Evolutionary conservation across 139 green algal genomes (phyloP).

Genomic region (Spirogloea muscicola): DNA sequence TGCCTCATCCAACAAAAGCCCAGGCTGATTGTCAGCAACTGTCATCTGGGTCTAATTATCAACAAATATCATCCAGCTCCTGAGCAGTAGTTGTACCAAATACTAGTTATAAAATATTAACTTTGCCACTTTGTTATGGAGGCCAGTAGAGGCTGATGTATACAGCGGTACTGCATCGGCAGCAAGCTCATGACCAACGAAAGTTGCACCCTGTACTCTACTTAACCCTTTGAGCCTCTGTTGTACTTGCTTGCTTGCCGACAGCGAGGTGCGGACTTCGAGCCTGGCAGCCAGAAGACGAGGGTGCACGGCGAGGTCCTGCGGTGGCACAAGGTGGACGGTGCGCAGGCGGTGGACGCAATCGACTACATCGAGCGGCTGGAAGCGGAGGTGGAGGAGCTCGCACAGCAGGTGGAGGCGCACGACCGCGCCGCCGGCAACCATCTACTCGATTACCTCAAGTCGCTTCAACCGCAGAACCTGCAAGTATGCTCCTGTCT

Average conservation of each 20-base stretch:
- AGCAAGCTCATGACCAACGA: background rate
- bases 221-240: background rate
- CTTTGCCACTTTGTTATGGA: too few relatives aligned
- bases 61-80: too few relatives aligned
- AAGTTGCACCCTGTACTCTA: background rate
- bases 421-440: conserved; percentile 13
- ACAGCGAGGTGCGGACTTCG: conserved; percentile 50
- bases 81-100: too few relatives aligned
- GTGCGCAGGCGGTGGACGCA: conserved; percentile 60
- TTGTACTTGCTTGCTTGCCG: background rate
- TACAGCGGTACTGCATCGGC: background rate
- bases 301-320: conserved; percentile 73
- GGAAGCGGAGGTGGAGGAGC: conserved; percentile 52
- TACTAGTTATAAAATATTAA: too few relatives aligned
- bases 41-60: too few relatives aligned
- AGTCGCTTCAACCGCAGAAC: conserved; percentile 55
- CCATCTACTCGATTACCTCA: conserved; percentile 69
- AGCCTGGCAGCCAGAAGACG: conserved; percentile 60
- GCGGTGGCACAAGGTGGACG: conserved; percentile 69
- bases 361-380: conserved; percentile 76
- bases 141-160: too few relatives aligned
- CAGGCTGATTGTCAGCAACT: too few relatives aligned
- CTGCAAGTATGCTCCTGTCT: conserved; percentile 45
- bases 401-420: conserved; percentile 26
- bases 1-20: too few relatives aligned